Conservation (phyloP, 2,329 filamentous ascomycete species). For the Apiospora kogelbergensis region DNA sequence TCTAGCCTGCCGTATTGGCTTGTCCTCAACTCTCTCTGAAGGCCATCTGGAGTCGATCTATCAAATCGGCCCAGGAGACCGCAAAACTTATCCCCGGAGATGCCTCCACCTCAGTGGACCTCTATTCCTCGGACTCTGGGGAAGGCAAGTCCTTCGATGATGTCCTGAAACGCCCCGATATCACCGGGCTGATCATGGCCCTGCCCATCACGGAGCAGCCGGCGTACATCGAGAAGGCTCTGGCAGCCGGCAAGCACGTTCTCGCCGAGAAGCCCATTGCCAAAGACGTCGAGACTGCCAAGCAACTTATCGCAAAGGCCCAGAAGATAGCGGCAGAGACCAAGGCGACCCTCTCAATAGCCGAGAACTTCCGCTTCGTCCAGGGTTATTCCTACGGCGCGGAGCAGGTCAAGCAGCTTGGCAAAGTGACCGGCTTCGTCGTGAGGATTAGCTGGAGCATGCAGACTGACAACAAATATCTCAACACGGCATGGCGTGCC, state of each 20-base stretch:
- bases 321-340: constrained; percentile 26
- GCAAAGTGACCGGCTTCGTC: constrained; percentile 54
- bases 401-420: constrained; percentile 49
- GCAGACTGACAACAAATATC: constrained; percentile 43
- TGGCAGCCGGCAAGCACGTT: constrained; percentile 68
- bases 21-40: constrained; percentile 47
- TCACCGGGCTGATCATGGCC: constrained; percentile 41
- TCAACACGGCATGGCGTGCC: constrained; percentile 63
- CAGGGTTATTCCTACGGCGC: constrained; percentile 53
- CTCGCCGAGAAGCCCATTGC: constrained; percentile 70
- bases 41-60: constrained; percentile 56
- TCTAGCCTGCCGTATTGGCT: constrained; percentile 49
- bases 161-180: constrained; percentile 45
- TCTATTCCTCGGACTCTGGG: constrained; percentile 31
- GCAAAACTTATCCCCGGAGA: constrained; percentile 31
- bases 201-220: constrained; percentile 64
- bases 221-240: constrained; percentile 54
- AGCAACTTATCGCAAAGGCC: constrained; percentile 40
- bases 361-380: constrained; percentile 72
- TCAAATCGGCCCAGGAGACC: constrained; percentile 45
- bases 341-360: constrained; percentile 56
- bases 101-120: constrained; percentile 21
- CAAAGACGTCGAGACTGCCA: constrained; percentile 50
- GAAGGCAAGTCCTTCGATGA: constrained; percentile 41
- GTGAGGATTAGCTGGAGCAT: constrained; percentile 38